Conservation (phyloP, 2,329 filamentous ascomycete genomes). For the Scorias spongiosa region DNA sequence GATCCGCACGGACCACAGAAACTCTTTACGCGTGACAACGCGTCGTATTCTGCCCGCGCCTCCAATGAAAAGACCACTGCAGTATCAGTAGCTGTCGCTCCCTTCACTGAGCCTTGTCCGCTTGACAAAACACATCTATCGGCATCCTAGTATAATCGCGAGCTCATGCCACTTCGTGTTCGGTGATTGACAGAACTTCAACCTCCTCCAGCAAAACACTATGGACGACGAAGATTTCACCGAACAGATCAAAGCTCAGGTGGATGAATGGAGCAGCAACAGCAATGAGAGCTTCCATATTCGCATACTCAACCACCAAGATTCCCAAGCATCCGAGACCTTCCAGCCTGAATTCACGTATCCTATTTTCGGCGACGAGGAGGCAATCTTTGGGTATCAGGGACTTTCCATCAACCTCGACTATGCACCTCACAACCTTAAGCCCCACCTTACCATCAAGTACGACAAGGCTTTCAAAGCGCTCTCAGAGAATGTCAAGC, state of each 20-base stretch:
- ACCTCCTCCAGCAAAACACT: no score
- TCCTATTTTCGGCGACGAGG: constrained; percentile 82
- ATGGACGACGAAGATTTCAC: neutral
- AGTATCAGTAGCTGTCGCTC: no score
- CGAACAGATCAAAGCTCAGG: neutral
- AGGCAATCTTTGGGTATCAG: constrained; percentile 82
- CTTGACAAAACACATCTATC: no score
- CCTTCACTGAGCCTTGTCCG: no score
- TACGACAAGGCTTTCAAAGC: constrained; percentile 57
- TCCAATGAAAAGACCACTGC: no score
- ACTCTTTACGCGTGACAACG: neutral
- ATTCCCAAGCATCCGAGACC: constrained; percentile 28
- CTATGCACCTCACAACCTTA: constrained; percentile 58
- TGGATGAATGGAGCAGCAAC: constrained; percentile 35
- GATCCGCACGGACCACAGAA: neutral
- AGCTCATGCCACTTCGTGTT: no score
- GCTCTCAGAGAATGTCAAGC: constrained; percentile 47
- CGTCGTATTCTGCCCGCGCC: neutral
- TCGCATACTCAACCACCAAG: constrained; percentile 39
- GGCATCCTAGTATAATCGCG: no score
- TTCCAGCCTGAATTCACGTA: constrained; percentile 87
- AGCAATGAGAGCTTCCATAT: constrained; percentile 49
- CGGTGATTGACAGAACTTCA: no score
- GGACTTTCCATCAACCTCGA: constrained; percentile 60
- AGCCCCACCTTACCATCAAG: constrained; percentile 56